Base-by-base conservation (phyloP, 441 rosid species). In the Cnidoscolus chayamansa region DNA sequence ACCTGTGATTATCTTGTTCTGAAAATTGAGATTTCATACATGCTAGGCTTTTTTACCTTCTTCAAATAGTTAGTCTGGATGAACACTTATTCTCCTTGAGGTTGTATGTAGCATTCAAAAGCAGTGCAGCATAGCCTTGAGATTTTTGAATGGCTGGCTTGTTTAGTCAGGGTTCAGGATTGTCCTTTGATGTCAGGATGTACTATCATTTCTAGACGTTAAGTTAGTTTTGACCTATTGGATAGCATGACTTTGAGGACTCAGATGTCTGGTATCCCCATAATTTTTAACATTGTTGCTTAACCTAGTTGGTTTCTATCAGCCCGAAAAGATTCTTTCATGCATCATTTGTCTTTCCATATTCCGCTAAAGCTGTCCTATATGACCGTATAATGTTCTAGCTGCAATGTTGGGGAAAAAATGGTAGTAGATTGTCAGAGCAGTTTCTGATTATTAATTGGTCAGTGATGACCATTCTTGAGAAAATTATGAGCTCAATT, bases 1-100 rank as follows among this genome's bases (percentile, higher is more conserved):
- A 79, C 69, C 71, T 85, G 35, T 81, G 72, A 81, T 72, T 70
- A 54, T 47, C 35, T 45, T 32, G 7, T 40, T 32, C 57, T 20
- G 35, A 57, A 10, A 19, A 53, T 9, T 50, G 30, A 54, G 43
- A 40, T 72, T 35, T 11, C 12, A 3, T 49, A 4, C 53, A 43
- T 40, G 63, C 48, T 61, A 49, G 67, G 77, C 48, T 59, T 64
- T 11, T 67, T 12, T 40, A 16, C 10, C 62, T 53, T 31, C 58
- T 43, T 40, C 30, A 37, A 60, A 32, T 30, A 20, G 32, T 16
- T 56, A 15, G 13, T 10, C 11, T 20, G 60, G 11, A 19, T 3
- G 4, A 56, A 4, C 4, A 50, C 9, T 0, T 50, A 2, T 15
- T 50, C 4, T 6, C 17, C 4, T 4, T 12, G 6, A 16, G 54